These are phyloP conservation scores for Phytophthora fragariaefolia DNA, from an alignment of 352 stramenopile species.

Conservation along the genomic window DNA sequence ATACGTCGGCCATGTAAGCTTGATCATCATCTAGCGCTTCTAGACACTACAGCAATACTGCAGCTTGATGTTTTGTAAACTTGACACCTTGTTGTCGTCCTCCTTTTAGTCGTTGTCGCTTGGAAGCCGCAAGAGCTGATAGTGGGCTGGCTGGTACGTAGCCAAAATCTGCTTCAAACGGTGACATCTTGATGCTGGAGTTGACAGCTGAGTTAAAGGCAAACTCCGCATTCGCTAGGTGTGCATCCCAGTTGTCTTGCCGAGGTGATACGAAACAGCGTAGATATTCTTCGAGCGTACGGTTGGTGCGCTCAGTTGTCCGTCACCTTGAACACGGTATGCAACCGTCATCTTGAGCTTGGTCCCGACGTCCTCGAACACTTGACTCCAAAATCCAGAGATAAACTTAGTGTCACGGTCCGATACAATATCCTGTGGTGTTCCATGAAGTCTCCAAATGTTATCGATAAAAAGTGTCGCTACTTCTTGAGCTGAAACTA, in stretches of 20 bases:
- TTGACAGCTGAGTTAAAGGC: constrained; percentile 1
- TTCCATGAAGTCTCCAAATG: constrained; percentile 11
- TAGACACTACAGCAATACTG: constrained; percentile 12
- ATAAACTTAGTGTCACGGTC: constrained; percentile 25
- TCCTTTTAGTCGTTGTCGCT: neutral
- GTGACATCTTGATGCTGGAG: constrained; percentile 7
- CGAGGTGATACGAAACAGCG: constrained; percentile 1
- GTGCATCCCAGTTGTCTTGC: constrained; percentile 25
- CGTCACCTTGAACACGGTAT: constrained; percentile 16
- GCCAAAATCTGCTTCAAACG: constrained; percentile 9
- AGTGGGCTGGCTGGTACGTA: constrained; percentile 7
- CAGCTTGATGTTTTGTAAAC: constrained; percentile 5
- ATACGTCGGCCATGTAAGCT: constrained; percentile 21
- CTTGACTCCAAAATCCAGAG: constrained; percentile 16
- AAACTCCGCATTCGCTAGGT: constrained; percentile 5
- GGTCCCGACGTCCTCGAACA: neutral
- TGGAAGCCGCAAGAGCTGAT: neutral
- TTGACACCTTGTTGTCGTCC: neutral
- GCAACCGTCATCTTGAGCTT: constrained; percentile 22
- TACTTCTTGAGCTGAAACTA: constrained; percentile 1
- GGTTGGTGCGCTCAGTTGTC: constrained; percentile 22
- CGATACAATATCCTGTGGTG: constrained; percentile 13
- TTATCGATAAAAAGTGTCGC: constrained; percentile 12
- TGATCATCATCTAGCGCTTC: constrained; percentile 13
- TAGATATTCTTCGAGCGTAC: constrained; percentile 22